Base-by-base conservation (phyloP, 306 rosid species). In the Myrica gale region DNA sequence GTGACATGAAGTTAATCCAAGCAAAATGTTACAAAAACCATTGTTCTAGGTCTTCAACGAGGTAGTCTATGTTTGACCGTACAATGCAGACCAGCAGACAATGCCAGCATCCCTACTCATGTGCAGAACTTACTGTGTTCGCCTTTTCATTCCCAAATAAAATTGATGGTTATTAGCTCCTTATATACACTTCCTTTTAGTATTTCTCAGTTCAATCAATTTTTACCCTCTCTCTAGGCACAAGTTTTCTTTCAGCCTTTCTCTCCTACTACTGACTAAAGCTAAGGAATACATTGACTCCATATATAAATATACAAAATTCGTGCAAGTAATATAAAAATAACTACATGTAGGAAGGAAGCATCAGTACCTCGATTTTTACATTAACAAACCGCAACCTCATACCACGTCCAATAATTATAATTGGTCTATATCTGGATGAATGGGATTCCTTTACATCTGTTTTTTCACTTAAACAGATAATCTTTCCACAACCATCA, bases 401-500 rank as follows among this genome's bases (percentile, higher is more conserved):
- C 86, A 90, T 95, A 69, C 97, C 93, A 78, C 81, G 79, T 50
- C 99, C 99, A 84, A 95, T 82, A 69, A 95, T 81, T 80, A 95
- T 90, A 73, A 92, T 85, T 77, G 99, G 99, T 73, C 82, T 87
- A 87, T 73, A 87, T 81, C 80, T 84, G 46, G 74, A 78, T 54
- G 83, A 83, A 21, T 89, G 85, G 46, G 57, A 74, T 57, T 89
- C 93, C 79, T 85, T 90, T 10, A 73, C 74, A 73, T 92, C 90
- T 68, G 83, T 84, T 89, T 95, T 92, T 86, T 79, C 84, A 81
- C 87, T 79, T 76, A 95, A 87, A 74, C 70, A 80, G 78, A 95
- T 89, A 76, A 82, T 78, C 81, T 90, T 95, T 77, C 99, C 99
- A 81, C 99, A 90, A 72, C 97, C 99, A 78, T 95, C 97, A 71